phyloP scores from a whole-genome alignment of 2,329 filamentous ascomycete species.

The Drechslerella stenobrocha region DNA sequence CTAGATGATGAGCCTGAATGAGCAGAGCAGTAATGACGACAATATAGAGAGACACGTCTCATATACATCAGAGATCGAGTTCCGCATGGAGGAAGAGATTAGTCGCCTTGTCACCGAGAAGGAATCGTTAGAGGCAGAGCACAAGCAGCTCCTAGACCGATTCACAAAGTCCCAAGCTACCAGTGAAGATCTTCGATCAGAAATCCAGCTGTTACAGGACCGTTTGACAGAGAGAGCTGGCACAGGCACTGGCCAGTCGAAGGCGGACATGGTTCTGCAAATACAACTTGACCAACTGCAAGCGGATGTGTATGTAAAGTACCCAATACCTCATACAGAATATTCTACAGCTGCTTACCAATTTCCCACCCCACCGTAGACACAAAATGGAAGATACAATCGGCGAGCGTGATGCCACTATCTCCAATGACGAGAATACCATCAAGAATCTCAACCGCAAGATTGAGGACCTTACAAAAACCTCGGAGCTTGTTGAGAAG shows the following conservation, averaged over 20 bases:
- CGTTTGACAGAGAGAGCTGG: constrained; percentile 37
- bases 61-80: constrained; percentile 51
- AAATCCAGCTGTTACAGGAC: constrained; percentile 50
- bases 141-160: constrained; percentile 50
- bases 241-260: constrained; percentile 43
- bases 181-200: constrained; percentile 26
- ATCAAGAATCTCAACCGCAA: constrained; percentile 52
- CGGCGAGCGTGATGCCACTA: constrained; percentile 51
- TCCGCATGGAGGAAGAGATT: constrained; percentile 53
- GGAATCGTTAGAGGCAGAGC: constrained; percentile 51
- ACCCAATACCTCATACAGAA: neutral
- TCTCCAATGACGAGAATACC: constrained; percentile 49
- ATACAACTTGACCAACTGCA: constrained; percentile 52
- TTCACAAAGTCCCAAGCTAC: constrained; percentile 49
- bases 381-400: constrained; percentile 53
- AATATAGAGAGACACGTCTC: constrained; percentile 26
- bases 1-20: constrained; percentile 52
- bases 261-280: constrained; percentile 51
- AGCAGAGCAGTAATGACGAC: constrained; percentile 34
- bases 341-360: neutral
- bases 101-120: constrained; percentile 52
- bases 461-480: constrained; percentile 51
- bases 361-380: constrained; percentile 10
- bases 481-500: constrained; percentile 51
- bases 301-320: constrained; percentile 49